phyloP scores from a whole-genome alignment of 495 filamentous ascomycete species.

The Penicillium flavigenum region DNA sequence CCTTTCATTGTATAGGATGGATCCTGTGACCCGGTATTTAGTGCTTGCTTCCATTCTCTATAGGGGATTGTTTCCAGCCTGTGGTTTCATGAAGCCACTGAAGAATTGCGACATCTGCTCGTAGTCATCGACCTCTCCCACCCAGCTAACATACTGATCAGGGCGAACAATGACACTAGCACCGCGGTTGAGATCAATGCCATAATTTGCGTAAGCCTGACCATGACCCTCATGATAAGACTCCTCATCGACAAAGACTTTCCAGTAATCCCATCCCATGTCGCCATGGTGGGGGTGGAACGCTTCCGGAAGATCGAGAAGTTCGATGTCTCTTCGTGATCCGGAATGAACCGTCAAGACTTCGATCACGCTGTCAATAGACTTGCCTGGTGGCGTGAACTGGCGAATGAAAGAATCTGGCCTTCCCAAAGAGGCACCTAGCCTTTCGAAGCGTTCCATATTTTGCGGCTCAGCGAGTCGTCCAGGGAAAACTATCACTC shows the following conservation, averaged over 20 bases:
- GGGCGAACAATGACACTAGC: slow-evolving; percentile 59
- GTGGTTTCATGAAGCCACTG: slow-evolving; percentile 17
- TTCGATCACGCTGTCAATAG: slow-evolving; percentile 50
- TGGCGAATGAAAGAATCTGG: slow-evolving; percentile 45
- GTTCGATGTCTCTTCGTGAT: slow-evolving; percentile 45
- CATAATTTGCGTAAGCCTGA: slow-evolving; percentile 59
- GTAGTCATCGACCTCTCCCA: slow-evolving; percentile 54
- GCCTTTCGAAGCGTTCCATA: slow-evolving; percentile 39
- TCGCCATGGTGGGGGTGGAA: slow-evolving; percentile 53
- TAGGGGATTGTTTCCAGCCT: neutral
- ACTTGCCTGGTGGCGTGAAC: slow-evolving; percentile 37
- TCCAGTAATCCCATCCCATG: slow-evolving; percentile 61
- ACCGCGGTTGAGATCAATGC: slow-evolving; percentile 56
- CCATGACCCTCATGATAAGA: slow-evolving; percentile 62
- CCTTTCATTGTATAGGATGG: too few relatives aligned
- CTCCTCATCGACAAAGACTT: slow-evolving; percentile 62
- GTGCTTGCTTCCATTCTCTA: too few relatives aligned
- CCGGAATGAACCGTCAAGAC: slow-evolving; percentile 56
- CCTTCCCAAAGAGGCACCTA: slow-evolving; percentile 43
- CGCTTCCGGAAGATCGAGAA: slow-evolving; percentile 56
- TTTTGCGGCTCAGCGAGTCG: slow-evolving; percentile 43
- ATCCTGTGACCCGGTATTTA: too few relatives aligned
- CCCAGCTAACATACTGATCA: slow-evolving; percentile 62
- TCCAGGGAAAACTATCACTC: slow-evolving; percentile 63
- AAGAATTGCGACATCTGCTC: slow-evolving; percentile 19